Conservation (phyloP, 1,284 basidiomycete genomes). For the Leccinum pseudoinsigne region DNA sequence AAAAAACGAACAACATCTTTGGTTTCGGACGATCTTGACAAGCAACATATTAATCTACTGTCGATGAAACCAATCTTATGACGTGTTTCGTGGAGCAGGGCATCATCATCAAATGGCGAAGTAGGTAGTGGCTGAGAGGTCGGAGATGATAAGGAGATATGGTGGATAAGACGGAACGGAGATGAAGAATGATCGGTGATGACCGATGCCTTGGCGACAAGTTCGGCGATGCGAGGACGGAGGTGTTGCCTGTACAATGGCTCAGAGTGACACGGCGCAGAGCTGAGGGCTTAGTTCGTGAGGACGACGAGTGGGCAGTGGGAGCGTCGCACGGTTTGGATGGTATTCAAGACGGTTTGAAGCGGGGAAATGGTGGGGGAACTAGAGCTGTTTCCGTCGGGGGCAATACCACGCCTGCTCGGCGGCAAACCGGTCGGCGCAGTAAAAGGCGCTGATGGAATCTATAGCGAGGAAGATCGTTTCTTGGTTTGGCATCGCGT, state of each 20-base stretch:
- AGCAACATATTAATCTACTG: constrained; percentile 30
- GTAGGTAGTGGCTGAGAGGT: constrained; percentile 29
- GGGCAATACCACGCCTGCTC: constrained; percentile 47
- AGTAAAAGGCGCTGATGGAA: constrained; percentile 75
- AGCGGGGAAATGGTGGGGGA: constrained; percentile 22
- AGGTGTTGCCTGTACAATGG: constrained; percentile 55
- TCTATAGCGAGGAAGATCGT: constrained; percentile 70
- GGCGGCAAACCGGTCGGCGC: constrained; percentile 65
- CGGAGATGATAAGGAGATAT: constrained; percentile 42
- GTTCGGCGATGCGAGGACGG: constrained; percentile 30
- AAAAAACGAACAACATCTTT: constrained; percentile 23
- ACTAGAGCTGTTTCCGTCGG: constrained; percentile 14
- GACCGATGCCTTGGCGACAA: constrained; percentile 18
- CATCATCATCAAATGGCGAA: constrained; percentile 24
- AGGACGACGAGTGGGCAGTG: constrained; percentile 56
- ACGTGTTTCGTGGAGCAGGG: constrained; percentile 28
- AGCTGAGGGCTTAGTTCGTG: constrained; percentile 64
- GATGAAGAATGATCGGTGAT: constrained; percentile 17
- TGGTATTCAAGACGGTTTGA: constrained; percentile 46
- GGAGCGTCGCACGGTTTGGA: constrained; percentile 50
- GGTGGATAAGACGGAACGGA: constrained; percentile 41
- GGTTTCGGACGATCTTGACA: constrained; percentile 34
- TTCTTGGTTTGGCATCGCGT: constrained; percentile 49
- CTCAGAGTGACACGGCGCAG: constrained; percentile 26
- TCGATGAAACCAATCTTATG: constrained; percentile 21